These are phyloP conservation scores for Pichia terricola DNA, from an alignment of 1,139 yeast species.

Conservation along the genomic window DNA sequence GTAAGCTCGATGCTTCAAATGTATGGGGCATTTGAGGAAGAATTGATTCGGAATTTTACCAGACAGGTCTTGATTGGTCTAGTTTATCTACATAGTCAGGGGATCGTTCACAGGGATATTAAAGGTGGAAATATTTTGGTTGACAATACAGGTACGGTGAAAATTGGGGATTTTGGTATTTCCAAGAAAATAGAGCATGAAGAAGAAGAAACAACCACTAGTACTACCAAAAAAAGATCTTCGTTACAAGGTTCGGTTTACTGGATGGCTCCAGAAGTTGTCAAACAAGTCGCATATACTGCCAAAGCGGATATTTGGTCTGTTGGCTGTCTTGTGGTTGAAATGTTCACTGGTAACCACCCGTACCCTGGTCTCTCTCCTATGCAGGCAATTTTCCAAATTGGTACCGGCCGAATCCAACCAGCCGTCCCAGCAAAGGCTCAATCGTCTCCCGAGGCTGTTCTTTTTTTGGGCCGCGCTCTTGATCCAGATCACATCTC, in stretches of 20 bases:
- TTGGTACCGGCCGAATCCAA: constrained; percentile 61
- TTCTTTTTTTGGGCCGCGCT: background rate
- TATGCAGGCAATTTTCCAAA: constrained; percentile 91
- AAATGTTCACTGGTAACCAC: constrained; percentile 91
- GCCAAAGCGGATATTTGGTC: constrained; percentile 94
- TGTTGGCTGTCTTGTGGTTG: constrained; percentile 82
- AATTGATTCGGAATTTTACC: constrained; percentile 72
- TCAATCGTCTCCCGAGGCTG: background rate
- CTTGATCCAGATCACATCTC: background rate
- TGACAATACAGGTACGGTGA: constrained; percentile 84
- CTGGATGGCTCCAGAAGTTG: constrained; percentile 99
- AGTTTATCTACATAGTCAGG: constrained; percentile 69
- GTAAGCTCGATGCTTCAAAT: constrained; percentile 76
- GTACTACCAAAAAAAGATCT: constrained; percentile 50
- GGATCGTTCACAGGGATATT: constrained; percentile 83
- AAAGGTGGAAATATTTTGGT: constrained; percentile 89
- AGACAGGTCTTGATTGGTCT: constrained; percentile 79
- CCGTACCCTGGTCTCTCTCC: constrained; percentile 92
- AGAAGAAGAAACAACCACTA: constrained; percentile 1
- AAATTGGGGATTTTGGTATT: constrained; percentile 91
- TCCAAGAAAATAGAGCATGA: constrained; percentile 36
- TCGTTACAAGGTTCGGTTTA: constrained; percentile 89
- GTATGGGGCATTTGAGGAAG: constrained; percentile 91
- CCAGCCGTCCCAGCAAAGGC: constrained; percentile 80
- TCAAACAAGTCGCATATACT: constrained; percentile 81